A percentile compares a stretch with the other conserved stretches of the same genome.
These are phyloP conservation scores for Lasiosphaeria ovina DNA, from an alignment of 495 filamentous ascomycete species.

Conservation along the genomic window DNA sequence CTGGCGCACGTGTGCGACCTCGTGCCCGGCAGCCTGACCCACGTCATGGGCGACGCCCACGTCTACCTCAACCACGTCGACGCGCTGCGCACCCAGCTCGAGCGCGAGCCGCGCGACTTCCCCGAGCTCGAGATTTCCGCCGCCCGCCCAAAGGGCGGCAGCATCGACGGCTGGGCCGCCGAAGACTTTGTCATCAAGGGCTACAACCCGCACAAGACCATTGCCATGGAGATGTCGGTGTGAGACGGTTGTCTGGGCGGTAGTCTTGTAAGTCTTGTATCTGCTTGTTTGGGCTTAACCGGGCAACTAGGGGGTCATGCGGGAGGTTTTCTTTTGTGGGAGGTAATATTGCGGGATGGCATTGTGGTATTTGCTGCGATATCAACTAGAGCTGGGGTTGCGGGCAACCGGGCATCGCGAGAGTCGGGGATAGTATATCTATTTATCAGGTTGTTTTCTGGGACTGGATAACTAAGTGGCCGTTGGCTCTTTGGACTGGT, in stretches of 20 bases:
- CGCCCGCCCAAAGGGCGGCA: slow-evolving; percentile 59
- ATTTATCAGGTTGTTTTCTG: too few relatives aligned
- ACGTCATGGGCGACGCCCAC: slow-evolving; percentile 96
- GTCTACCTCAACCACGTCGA: slow-evolving; percentile 93
- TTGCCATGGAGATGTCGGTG: slow-evolving; percentile 98
- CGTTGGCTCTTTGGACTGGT: too few relatives aligned
- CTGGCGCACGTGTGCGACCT: slow-evolving; percentile 82
- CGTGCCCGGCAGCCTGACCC: slow-evolving; percentile 77
- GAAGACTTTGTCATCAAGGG: slow-evolving; percentile 88
- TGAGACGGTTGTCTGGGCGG: slow-evolving; percentile 7
- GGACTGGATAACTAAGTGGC: too few relatives aligned
- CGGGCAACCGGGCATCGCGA: too few relatives aligned
- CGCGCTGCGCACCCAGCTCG: slow-evolving; percentile 75
- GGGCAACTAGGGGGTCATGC: too few relatives aligned
- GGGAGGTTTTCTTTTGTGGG: too few relatives aligned
- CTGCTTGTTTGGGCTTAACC: too few relatives aligned
- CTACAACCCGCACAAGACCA: slow-evolving; percentile 85
- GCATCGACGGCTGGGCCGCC: slow-evolving; percentile 78
- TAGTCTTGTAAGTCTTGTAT: not conserved
- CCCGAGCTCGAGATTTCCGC: slow-evolving; percentile 65
- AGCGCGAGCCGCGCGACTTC: slow-evolving; percentile 76
- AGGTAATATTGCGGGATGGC: too few relatives aligned
- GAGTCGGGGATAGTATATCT: too few relatives aligned
- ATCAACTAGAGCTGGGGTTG: too few relatives aligned
- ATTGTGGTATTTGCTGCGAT: too few relatives aligned